Evolutionary conservation across 2,329 filamentous ascomycete genomes (phyloP).

Genomic region (Fusarium nurragi): DNA sequence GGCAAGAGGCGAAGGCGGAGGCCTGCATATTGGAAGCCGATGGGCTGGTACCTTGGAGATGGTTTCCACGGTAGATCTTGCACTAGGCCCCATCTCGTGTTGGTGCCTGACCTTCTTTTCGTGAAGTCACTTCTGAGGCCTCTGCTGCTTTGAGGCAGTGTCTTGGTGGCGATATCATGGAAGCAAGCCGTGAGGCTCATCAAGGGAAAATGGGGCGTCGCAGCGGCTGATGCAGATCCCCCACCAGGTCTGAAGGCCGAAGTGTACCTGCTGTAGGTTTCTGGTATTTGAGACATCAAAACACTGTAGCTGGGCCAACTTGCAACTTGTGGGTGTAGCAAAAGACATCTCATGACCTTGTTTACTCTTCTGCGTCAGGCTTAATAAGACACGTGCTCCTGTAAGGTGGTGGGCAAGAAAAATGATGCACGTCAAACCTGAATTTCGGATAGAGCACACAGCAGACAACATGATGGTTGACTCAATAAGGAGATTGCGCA

Average conservation of each 20-base stretch:
- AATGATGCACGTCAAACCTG: not conserved
- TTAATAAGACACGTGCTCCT: conserved; percentile 33
- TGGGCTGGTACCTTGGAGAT: conserved; percentile 24
- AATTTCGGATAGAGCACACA: not conserved
- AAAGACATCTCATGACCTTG: conserved; percentile 30
- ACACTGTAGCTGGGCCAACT: conserved; percentile 26
- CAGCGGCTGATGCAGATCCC: conserved; percentile 36
- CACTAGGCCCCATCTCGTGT: conserved; percentile 9
- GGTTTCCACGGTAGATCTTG: conserved; percentile 27
- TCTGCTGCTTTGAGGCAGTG: not conserved
- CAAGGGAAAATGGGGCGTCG: conserved; percentile 16
- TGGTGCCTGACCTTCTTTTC: conserved; percentile 27
- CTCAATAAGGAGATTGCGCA: conserved; percentile 20
- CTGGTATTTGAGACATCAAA: conserved; percentile 18
- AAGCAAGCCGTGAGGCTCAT: conserved; percentile 38
- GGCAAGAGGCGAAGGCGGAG: conserved; percentile 31
- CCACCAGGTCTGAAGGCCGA: conserved; percentile 16
- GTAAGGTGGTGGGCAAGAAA: conserved; percentile 21
- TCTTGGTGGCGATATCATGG: conserved; percentile 30
- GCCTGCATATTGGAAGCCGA: conserved; percentile 37
- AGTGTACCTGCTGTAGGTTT: conserved; percentile 6
- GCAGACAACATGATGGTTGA: no score
- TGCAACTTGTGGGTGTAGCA: conserved; percentile 28
- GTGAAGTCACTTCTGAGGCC: not conserved
- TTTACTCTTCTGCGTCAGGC: conserved; percentile 13